Base-by-base conservation (phyloP, 2,329 filamentous ascomycete species). In the Aspergillus sp. region DNA sequence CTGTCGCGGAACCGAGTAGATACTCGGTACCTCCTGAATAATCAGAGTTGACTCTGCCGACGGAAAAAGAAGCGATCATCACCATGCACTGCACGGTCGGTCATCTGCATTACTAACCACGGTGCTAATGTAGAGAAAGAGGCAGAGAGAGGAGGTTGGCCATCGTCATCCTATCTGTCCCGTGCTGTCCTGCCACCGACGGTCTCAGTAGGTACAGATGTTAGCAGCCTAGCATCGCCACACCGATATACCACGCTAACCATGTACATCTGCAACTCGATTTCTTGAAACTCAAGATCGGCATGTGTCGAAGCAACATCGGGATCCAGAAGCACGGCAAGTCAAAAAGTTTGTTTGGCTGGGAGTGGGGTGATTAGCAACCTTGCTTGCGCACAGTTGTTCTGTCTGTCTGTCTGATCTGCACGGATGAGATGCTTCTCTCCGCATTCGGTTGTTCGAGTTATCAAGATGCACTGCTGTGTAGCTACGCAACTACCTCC, bases 21-120 rank as follows among this genome's bases (percentile, higher is more conserved):
- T 44, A 23, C 32, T 44, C 19, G 15, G 38, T 36, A 13, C 1
- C 32, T 13, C 11, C 11, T 36, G 32, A 15, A 36, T 36, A 13
- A 21, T 17, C 19, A 23, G 32, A 6, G 2, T 5, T 13, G 10
- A 5, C 11, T 54, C 15, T 17, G 17, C 17, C 15, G 41, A 42
- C 53, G 53, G 23, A 41, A 55, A 47, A 32, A 32, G 53, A 8
- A 55, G 30, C 19, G 53, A 55, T 55, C 53, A 39, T 32, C 53
- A 17, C 15, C 15, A 30, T 8, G n/a, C 41, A 39, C 11, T n/a
- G 32, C 32, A 36, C 32, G 32, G 32, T 36, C 32, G 32, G 41
- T 55, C 25, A 32, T 47, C 15, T 38, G 11, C 15, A 19, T 42
- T 15, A 36, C 11, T 36, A 15, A 36, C 11, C 5, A 13, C 32